Conservation (phyloP, 108 stramenopile species). For the Pseudonitzschia pungens region DNA sequence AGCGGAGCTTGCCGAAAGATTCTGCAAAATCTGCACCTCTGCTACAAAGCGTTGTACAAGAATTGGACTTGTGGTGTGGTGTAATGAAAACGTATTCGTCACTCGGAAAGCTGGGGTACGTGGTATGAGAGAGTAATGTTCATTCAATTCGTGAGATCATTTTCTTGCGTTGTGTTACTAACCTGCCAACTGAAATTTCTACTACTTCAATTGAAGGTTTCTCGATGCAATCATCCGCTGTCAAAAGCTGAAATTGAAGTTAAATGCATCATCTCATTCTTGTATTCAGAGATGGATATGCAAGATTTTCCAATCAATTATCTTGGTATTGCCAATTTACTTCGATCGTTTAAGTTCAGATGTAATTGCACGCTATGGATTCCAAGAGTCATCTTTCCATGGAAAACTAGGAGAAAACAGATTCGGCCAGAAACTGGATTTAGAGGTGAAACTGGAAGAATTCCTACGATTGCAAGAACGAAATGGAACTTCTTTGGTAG, state of each 20-base stretch:
- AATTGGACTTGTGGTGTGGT: slow-evolving; percentile 11
- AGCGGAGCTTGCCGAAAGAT: neutral
- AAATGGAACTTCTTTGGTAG: neutral
- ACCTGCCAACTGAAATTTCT: neutral
- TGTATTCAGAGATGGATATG: slow-evolving; percentile 10
- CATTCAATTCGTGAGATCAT: no score
- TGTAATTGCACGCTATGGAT: neutral
- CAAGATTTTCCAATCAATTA: slow-evolving; percentile 1
- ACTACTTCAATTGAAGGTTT: neutral
- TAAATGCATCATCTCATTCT: neutral
- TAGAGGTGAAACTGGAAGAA: slow-evolving; percentile 11
- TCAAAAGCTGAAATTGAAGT: neutral
- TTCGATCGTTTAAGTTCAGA: neutral
- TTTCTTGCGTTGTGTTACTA: neutral
- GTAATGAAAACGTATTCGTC: slow-evolving; percentile 11
- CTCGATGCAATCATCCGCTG: slow-evolving; percentile 9
- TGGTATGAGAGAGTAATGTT: neutral
- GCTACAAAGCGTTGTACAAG: neutral
- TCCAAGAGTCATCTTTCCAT: slow-evolving; percentile 5
- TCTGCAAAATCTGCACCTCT: neutral
- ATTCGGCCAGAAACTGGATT: neutral
- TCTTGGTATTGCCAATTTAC: slow-evolving; percentile 4
- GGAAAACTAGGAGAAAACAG: neutral
- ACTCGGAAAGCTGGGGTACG: slow-evolving; percentile 4
- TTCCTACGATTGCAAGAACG: slow-evolving; percentile 10